These are phyloP conservation scores for Inosperma sp. DNA, from an alignment of 768 basidiomycete species.

Conservation along the genomic window DNA sequence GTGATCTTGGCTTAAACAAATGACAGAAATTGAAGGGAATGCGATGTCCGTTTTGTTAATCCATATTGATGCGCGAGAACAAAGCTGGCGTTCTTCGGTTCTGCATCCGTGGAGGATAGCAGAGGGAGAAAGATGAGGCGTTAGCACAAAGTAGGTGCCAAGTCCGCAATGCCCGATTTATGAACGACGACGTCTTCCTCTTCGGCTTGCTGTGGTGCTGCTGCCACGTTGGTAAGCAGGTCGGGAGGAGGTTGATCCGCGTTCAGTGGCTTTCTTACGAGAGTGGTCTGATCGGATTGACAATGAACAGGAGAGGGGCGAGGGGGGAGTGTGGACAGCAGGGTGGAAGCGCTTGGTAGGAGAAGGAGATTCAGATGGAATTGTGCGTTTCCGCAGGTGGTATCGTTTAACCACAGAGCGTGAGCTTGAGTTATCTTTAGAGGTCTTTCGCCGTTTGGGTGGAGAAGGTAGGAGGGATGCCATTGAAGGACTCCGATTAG, in stretches of 20 bases:
- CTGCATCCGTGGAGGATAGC: too few species aligned
- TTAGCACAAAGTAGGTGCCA: too few species aligned
- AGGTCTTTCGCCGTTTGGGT: conserved; percentile 12
- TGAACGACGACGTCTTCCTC: conserved; percentile 4
- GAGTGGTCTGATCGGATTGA: conserved; percentile 24
- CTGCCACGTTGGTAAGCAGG: conserved; percentile 16
- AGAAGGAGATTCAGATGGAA: conserved; percentile 16
- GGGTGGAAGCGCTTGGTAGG: conserved; percentile 17
- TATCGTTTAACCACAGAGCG: conserved; percentile 25
- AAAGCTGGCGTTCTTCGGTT: too few species aligned
- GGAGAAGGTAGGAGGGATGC: conserved; percentile 12
- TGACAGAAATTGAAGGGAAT: too few species aligned
- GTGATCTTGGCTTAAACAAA: too few species aligned
- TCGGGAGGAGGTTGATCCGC: conserved; percentile 16
- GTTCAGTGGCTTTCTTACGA: conserved; percentile 15
- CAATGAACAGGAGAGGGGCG: not conserved
- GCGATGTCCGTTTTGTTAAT: too few species aligned
- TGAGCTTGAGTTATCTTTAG: conserved; percentile 10
- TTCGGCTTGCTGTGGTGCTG: not conserved
- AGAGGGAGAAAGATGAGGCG: too few species aligned
- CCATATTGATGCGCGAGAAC: too few species aligned
- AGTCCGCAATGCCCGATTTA: too few species aligned
- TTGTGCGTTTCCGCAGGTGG: conserved; percentile 31
- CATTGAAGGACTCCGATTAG: conserved; percentile 8
- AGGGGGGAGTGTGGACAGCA: not conserved